Conservation (phyloP, 306 rosid genomes). For the Cucumis hystrix region DNA sequence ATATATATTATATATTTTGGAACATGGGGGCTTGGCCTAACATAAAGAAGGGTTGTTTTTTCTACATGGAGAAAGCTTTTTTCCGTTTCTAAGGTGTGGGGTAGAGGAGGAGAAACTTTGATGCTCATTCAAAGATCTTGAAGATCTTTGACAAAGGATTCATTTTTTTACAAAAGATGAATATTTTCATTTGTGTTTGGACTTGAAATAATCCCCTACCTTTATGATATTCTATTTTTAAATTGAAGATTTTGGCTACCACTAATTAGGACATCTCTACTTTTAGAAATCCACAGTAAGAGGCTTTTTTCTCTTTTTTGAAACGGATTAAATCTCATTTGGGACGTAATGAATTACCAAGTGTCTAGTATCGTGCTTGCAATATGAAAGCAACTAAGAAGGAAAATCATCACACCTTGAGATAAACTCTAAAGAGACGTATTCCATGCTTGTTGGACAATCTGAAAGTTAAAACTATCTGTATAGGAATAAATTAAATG, state of each 20-base stretch:
- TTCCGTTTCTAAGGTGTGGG: background rate
- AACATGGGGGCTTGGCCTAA: slow-evolving; percentile 7
- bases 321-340: too few relatives aligned
- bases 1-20: background rate
- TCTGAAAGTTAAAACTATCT: too few relatives aligned
- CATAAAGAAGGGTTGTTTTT: background rate
- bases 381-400: too few relatives aligned
- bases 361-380: too few relatives aligned
- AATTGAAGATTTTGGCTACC: background rate
- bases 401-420: too few relatives aligned
- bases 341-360: too few relatives aligned
- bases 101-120: background rate
- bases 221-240: background rate
- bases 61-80: background rate
- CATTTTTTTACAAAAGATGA: background rate
- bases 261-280: background rate
- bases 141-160: background rate
- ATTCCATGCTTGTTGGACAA: too few relatives aligned
- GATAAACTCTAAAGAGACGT: too few relatives aligned
- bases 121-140: background rate
- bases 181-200: background rate
- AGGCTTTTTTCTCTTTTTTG: too few relatives aligned
- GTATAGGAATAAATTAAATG: too few relatives aligned
- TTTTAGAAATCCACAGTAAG: background rate
- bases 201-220: background rate